Evolutionary conservation across 768 basidiomycete genomes (phyloP).

Genomic region (Ephemerocybe angulata): DNA sequence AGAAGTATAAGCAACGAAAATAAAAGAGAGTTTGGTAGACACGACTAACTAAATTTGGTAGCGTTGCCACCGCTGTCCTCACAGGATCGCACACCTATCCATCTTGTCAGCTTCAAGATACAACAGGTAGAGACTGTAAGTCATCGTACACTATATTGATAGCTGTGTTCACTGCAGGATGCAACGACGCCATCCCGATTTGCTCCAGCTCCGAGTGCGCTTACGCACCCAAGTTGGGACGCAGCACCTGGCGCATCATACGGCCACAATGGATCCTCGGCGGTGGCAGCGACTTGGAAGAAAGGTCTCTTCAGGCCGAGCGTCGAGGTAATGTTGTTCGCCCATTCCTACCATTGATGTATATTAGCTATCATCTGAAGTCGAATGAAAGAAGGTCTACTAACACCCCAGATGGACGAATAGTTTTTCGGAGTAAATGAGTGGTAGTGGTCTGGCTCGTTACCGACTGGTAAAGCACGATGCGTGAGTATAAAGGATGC

Average conservation of each 20-base stretch:
- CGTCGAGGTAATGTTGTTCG: constrained; percentile 39
- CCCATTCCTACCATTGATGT: constrained; percentile 36
- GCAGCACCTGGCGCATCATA: constrained; percentile 40
- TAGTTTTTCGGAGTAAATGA: constrained; percentile 42
- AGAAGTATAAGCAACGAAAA: neutral
- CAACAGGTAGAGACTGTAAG: neutral
- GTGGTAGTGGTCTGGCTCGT: constrained; percentile 53
- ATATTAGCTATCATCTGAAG: neutral
- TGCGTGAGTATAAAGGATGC: neutral
- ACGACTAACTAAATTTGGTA: constrained; percentile 42
- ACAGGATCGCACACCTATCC: constrained; percentile 39
- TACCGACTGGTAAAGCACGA: constrained; percentile 38
- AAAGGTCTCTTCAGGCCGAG: constrained; percentile 29
- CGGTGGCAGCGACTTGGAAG: constrained; percentile 50
- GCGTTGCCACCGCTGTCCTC: constrained; percentile 42
- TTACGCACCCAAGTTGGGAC: constrained; percentile 46
- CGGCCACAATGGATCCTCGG: constrained; percentile 49
- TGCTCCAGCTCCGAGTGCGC: constrained; percentile 45
- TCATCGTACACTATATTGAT: constrained; percentile 46
- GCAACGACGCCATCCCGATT: constrained; percentile 38
- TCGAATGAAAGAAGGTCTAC: neutral
- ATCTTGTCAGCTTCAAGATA: neutral
- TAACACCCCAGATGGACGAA: constrained; percentile 41
- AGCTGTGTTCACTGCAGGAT: constrained; percentile 51
- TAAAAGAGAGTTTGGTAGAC: neutral